These are phyloP conservation scores for Thermoascus crustaceus DNA, from an alignment of 2,329 filamentous ascomycete species.

Conservation along the genomic window DNA sequence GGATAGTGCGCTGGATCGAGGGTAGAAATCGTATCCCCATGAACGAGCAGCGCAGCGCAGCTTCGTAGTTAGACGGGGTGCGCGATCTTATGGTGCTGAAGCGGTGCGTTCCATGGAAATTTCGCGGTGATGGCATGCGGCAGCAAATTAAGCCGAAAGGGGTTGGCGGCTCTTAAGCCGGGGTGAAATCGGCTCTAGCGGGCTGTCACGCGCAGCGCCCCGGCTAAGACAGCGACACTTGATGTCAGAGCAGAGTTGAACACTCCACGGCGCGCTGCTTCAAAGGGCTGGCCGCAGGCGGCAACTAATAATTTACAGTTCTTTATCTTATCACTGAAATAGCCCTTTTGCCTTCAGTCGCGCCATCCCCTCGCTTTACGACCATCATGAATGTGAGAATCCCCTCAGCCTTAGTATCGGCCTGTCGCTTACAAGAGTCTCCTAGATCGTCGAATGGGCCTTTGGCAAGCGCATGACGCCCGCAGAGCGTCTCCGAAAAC, in stretches of 20 bases:
- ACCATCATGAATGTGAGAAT: slow-evolving; percentile 34
- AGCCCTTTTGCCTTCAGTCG: too few species aligned
- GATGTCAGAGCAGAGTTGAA: slow-evolving; percentile 6
- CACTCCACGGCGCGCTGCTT: background rate
- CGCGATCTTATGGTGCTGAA: slow-evolving; percentile 10
- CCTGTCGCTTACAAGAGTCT: slow-evolving; percentile 11
- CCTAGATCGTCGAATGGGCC: slow-evolving; percentile 94
- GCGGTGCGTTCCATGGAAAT: slow-evolving; percentile 6
- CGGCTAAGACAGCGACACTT: too few species aligned
- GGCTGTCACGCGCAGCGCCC: background rate
- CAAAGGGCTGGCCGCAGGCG: background rate
- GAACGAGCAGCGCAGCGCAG: background rate
- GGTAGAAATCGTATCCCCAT: slow-evolving; percentile 1
- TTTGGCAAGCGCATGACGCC: slow-evolving; percentile 99
- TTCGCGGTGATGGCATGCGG: slow-evolving; percentile 11
- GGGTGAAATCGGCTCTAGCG: background rate
- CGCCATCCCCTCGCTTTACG: background rate
- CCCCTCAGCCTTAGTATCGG: background rate
- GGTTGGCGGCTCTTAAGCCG: slow-evolving; percentile 12
- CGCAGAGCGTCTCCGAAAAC: slow-evolving; percentile 56
- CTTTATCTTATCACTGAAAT: too few species aligned
- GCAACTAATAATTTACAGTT: too few species aligned
- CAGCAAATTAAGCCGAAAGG: slow-evolving; percentile 14
- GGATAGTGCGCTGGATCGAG: background rate
- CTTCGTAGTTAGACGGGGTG: slow-evolving; percentile 3